Base-by-base conservation (phyloP, 768 basidiomycete species). In the Lentinula sp. region DNA sequence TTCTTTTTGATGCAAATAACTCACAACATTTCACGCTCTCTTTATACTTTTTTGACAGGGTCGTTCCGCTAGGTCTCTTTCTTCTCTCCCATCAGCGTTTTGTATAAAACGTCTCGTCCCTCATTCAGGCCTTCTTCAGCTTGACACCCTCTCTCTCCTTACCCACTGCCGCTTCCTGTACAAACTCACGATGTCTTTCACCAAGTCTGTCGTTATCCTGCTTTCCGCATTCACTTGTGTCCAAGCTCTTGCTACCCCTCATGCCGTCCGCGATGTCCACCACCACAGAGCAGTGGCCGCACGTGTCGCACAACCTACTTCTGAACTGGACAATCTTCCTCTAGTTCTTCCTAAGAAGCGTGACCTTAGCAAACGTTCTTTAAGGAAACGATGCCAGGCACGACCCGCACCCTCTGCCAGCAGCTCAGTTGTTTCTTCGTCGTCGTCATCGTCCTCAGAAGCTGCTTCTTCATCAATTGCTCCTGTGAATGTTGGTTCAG, bases 251-350 rank as follows among this genome's bases (percentile, higher is more conserved):
- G 72, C 76, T 18, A 76, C 73, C 32, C 75, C 79, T 39, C 81
- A 81, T 67, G 63, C 66, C 60, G 68, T 74, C 57, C 74, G 74
- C 59, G 66, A 71, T 58, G 58, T 65, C 45, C 67, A 73, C 63
- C 79, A 80, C 68, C 80, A 76, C 63, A 75, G 72, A 57, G 76
- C 73, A 50, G 39, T 84, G 59, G 78, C 80, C 45, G 79, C 77
- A 35, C 79, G 79, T 60, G 73, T 76, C n/a, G 67, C 74, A 35
- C 66, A 69, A 13, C 72, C 77, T 18, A 71, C 64, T 9, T 69
- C 72, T 23, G 56, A 69, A 50, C 65, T 65, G 56, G 50, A 62
- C 46, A 37, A 37, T 23, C 67, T 46, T 67, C 68, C 13, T 52
- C 58, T 20, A 37, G 59, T 48, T 64, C 68, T 39, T 28, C 51